A percentile compares a stretch with the other conserved stretches of the same genome.
phyloP scores from a whole-genome alignment of 1,139 yeast species.

The Debaryomyces subglobosus region DNA sequence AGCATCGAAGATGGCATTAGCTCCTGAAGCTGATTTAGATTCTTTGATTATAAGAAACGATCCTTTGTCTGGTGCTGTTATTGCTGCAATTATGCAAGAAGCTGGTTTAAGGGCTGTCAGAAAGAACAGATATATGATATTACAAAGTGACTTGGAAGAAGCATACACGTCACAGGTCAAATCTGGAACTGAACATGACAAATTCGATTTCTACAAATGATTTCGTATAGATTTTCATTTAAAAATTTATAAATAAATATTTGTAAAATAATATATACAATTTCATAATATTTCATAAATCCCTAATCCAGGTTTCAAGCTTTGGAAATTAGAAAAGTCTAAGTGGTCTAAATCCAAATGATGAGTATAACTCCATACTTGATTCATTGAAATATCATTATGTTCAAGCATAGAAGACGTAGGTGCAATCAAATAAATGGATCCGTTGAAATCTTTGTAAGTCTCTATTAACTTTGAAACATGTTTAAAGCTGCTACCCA shows the following conservation, averaged over 20 bases:
- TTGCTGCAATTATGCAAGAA: constrained; percentile 99
- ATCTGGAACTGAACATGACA: constrained; percentile 92
- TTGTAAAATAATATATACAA: constrained; percentile 5
- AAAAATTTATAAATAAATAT: constrained; percentile 6
- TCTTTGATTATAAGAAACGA: constrained; percentile 94
- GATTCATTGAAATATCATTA: constrained; percentile 19
- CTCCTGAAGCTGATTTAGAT: constrained; percentile 97
- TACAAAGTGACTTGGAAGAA: constrained; percentile 95
- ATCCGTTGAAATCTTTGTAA: constrained; percentile 9
- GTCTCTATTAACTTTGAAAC: not conserved
- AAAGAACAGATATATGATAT: constrained; percentile 93
- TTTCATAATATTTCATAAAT: constrained; percentile 43
- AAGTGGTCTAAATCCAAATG: constrained; percentile 75
- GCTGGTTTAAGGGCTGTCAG: constrained; percentile 99
- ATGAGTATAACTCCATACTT: constrained; percentile 46
- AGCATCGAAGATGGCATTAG: constrained; percentile 96
- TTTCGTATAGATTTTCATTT: constrained; percentile 2
- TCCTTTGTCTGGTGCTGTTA: constrained; percentile 95
- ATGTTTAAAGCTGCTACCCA: constrained; percentile 50
- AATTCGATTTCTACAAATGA: constrained; percentile 94
- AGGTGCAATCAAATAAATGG: constrained; percentile 50
- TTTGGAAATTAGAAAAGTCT: constrained; percentile 46
- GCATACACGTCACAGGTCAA: constrained; percentile 97
- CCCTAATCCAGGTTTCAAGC: constrained; percentile 64
- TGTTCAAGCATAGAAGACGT: constrained; percentile 39